Evolutionary conservation across 2,329 filamentous ascomycete genomes (phyloP).

Genomic region (Reticulascus tulasneorum): DNA sequence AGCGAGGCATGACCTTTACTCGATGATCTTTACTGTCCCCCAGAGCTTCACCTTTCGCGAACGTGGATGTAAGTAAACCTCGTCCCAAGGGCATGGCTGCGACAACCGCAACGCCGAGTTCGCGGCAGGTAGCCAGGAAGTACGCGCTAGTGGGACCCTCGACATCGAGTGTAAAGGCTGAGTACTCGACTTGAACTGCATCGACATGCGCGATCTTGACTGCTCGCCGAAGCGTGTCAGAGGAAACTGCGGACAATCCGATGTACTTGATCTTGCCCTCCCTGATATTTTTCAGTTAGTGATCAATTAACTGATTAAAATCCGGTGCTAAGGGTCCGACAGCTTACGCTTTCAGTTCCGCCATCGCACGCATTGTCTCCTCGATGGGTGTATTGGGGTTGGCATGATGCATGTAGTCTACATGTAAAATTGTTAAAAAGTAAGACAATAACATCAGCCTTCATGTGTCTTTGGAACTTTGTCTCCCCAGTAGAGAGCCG

Average conservation of each 20-base stretch:
- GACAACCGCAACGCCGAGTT: slow-evolving; percentile 39
- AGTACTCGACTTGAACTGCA: slow-evolving; percentile 47
- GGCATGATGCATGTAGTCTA: slow-evolving; percentile 34
- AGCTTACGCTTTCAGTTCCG: slow-evolving; percentile 29
- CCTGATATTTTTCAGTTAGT: slow-evolving; percentile 16
- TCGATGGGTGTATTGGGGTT: slow-evolving; percentile 37
- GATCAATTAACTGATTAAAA: no score
- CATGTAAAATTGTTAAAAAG: no score
- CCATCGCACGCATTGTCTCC: slow-evolving; percentile 37
- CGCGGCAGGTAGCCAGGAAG: slow-evolving; percentile 37
- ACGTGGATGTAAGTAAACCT: slow-evolving; percentile 36
- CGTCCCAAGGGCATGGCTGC: slow-evolving; percentile 36
- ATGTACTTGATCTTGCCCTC: slow-evolving; percentile 49
- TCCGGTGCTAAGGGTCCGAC: no score
- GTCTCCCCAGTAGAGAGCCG: background rate
- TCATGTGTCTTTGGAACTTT: background rate
- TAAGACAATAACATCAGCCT: background rate
- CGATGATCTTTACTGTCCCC: slow-evolving; percentile 15
- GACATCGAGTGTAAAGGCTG: slow-evolving; percentile 42
- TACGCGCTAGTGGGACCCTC: slow-evolving; percentile 31
- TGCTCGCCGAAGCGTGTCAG: slow-evolving; percentile 43
- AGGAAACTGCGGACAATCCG: slow-evolving; percentile 42
- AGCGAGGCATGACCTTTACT: slow-evolving; percentile 29
- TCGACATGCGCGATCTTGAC: slow-evolving; percentile 41
- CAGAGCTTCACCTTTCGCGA: slow-evolving; percentile 16